Evolutionary conservation across 176 grass and related monocot genomes (phyloP).

Genomic region (Oryza glumipatula): DNA sequence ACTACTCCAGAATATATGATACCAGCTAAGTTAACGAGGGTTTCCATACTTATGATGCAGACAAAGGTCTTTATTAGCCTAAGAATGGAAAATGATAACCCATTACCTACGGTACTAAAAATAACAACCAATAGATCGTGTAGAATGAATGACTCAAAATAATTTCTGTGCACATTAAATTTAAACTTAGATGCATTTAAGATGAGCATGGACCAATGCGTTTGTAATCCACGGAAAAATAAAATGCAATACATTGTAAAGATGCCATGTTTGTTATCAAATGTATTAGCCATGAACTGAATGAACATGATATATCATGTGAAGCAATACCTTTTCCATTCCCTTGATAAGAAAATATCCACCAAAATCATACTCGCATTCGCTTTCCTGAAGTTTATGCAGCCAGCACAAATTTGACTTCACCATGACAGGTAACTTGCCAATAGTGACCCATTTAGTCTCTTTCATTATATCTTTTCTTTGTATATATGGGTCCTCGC

Average conservation of each 20-base stretch:
- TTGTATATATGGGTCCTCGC: slow-evolving; percentile 44
- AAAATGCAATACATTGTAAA: slow-evolving; percentile 21
- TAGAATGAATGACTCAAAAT: neutral
- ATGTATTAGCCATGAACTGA: slow-evolving; percentile 18
- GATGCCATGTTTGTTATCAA: neutral
- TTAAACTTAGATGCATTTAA: neutral
- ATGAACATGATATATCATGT: slow-evolving; percentile 35
- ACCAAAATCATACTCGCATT: slow-evolving; percentile 85
- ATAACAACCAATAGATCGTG: neutral
- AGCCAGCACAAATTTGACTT: slow-evolving; percentile 84
- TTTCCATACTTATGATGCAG: no score
- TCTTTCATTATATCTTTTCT: slow-evolving; percentile 55
- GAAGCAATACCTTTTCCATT: slow-evolving; percentile 71
- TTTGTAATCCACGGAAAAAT: neutral
- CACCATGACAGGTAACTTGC: slow-evolving; percentile 80
- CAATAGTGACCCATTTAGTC: slow-evolving; percentile 59
- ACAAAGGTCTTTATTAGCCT: no score
- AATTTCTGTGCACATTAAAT: neutral
- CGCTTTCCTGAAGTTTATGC: slow-evolving; percentile 59
- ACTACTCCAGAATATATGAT: no score
- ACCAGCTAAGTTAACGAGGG: no score
- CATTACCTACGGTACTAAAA: neutral
- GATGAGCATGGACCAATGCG: neutral
- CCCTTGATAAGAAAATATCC: slow-evolving; percentile 95
- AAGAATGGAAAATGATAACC: no score